Percentiles rank a stretch among this genome's conserved stretches.
These are phyloP conservation scores for Gaeumannomyces tritici DNA, from an alignment of 2,329 filamentous ascomycete genomes.

Conservation along the genomic window DNA sequence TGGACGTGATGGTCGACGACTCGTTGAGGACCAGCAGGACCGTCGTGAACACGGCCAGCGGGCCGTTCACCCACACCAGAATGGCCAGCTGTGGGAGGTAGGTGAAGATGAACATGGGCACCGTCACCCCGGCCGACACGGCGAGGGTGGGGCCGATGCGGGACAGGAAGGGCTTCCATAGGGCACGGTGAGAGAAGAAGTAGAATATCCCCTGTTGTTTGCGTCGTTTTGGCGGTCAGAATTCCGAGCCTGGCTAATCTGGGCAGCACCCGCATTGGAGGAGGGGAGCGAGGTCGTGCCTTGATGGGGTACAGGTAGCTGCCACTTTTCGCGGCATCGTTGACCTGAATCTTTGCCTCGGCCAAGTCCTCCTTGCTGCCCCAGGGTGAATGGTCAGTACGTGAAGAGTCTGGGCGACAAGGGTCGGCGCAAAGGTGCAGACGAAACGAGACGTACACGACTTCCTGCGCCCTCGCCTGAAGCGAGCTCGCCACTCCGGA, in stretches of 20 bases:
- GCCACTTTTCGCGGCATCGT: conserved; percentile 63
- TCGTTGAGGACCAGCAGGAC: conserved; percentile 57
- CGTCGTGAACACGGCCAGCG: conserved; percentile 65
- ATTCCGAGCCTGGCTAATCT: background rate
- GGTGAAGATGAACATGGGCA: conserved; percentile 78
- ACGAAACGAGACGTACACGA: background rate
- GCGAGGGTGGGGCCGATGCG: conserved; percentile 52
- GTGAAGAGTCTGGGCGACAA: background rate
- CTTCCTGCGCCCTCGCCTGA: conserved; percentile 1
- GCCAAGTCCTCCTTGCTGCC: conserved; percentile 59
- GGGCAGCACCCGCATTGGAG: background rate
- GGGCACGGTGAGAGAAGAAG: conserved; percentile 41
- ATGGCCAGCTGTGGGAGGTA: conserved; percentile 79
- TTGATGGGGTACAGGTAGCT: conserved; percentile 83
- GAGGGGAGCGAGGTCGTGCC: conserved; percentile 23
- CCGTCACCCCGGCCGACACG: conserved; percentile 63
- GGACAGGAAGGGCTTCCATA: conserved; percentile 51
- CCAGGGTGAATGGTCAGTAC: too few species aligned
- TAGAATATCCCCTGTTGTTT: conserved; percentile 44
- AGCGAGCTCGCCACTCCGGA: background rate
- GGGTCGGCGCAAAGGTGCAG: background rate
- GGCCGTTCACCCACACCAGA: conserved; percentile 77
- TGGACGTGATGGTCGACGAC: conserved; percentile 47
- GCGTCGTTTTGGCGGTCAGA: background rate
- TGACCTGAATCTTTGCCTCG: conserved; percentile 52